Conservation (phyloP, 2,329 filamentous ascomycete genomes). For the Fusarium coffeatum region DNA sequence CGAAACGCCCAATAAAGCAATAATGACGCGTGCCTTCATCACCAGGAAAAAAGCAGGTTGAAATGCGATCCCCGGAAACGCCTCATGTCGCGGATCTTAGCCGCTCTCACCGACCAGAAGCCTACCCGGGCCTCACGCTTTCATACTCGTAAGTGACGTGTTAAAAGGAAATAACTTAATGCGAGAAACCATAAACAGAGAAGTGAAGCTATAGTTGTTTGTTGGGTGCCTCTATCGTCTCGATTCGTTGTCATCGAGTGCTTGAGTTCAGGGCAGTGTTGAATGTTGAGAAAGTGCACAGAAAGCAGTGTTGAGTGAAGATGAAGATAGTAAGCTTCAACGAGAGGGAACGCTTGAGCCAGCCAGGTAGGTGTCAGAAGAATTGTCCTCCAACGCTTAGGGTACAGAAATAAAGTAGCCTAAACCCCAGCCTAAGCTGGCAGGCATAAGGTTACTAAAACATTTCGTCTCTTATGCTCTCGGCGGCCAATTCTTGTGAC, state of each 20-base stretch:
- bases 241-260: slow-evolving; percentile 9
- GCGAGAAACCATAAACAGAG: slow-evolving; percentile 20
- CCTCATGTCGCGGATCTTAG: slow-evolving; percentile 47
- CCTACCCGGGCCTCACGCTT: slow-evolving; percentile 47
- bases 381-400: too few species aligned
- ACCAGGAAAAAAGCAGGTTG: slow-evolving; percentile 21
- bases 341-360: slow-evolving; percentile 10
- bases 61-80: slow-evolving; percentile 38
- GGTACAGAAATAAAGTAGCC: too few species aligned
- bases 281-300: slow-evolving; percentile 35
- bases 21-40: slow-evolving; percentile 13
- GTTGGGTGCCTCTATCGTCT: background rate
- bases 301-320: slow-evolving; percentile 13
- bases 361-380: background rate
- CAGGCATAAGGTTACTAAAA: too few species aligned
- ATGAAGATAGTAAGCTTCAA: background rate
- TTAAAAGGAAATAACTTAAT: slow-evolving; percentile 20
- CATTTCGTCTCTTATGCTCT: too few species aligned
- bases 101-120: slow-evolving; percentile 56
- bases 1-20: slow-evolving; percentile 8
- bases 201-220: slow-evolving; percentile 20
- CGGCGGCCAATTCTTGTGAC: too few species aligned
- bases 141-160: slow-evolving; percentile 33
- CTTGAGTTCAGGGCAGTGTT: slow-evolving; percentile 28
- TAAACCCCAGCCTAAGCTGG: too few species aligned